Evolutionary conservation across 495 filamentous ascomycete species (phyloP), one percentile per base, ranked within the genome.

Genomic region (Podospora anserina): DNA sequence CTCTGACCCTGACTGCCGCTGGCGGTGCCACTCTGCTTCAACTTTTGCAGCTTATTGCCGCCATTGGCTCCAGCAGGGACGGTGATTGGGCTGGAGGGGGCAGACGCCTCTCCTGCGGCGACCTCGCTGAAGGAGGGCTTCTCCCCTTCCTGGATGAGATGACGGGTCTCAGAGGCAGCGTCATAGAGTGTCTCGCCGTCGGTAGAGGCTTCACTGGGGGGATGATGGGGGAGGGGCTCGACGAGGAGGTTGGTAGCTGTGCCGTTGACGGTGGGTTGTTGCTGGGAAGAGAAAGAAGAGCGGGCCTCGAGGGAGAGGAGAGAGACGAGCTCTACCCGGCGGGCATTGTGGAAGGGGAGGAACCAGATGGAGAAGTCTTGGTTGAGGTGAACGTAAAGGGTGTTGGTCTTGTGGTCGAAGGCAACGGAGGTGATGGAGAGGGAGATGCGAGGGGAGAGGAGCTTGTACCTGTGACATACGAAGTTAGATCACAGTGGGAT

Each of bases 331-430:
- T 81, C 84, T 63, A 91, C 91, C 1, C 84, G 83, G 30, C 23
- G 59, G 19, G 90, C 83, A 9, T 83, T 79, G 79, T 92, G 85
- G 77, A 90, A 90, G 18, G 92, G 92, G 58, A 95, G 73, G 70
- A 93, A 78, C 87, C 89, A 93, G 69, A 93, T 84, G 5, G 87
- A 85, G 78, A 96, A 95, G 54, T 88, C 79, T 76, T 95, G 92
- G 55, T 78, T 82, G 68, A 92, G 83, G 19, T 83, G 82, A 64
- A 92, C 83, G 77, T 94, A 96, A 68, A 95, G 82, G 69, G 84
- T 83, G 23, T 87, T 83, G 32, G 84, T 83, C 7, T 80, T 53
- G 71, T 89, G 79, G 70, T 96, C 92, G 74, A 87, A 92, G 59
- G 90, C 91, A 91, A 64, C 9, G 9, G 4, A 66, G 44, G 91